phyloP scores from a whole-genome alignment of 495 filamentous ascomycete species.

The Sporormia fimetaria region DNA sequence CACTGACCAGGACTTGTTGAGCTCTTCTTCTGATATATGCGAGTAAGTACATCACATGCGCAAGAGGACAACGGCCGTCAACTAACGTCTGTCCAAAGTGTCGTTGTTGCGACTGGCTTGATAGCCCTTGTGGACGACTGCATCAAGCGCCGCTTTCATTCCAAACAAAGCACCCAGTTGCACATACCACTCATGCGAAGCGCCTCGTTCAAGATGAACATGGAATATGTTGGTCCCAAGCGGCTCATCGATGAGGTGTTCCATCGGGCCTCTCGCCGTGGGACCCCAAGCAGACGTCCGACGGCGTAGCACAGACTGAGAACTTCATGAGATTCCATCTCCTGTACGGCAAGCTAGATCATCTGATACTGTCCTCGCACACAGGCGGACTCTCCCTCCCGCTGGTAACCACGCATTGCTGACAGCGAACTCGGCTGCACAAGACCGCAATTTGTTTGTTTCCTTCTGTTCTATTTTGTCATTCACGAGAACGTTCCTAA shows the following conservation, averaged over 20 bases:
- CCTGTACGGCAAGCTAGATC: slow-evolving; percentile 1
- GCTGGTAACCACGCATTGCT: no score
- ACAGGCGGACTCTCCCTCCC: no score
- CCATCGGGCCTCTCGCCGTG: slow-evolving; percentile 36
- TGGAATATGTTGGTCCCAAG: slow-evolving; percentile 59
- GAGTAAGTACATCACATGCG: slow-evolving; percentile 61
- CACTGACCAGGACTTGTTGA: slow-evolving; percentile 55
- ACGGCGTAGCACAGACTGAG: slow-evolving; percentile 5
- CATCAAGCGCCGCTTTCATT: slow-evolving; percentile 69
- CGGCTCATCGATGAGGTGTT: slow-evolving; percentile 72
- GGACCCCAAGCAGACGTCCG: slow-evolving; percentile 12
- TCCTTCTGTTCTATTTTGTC: no score
- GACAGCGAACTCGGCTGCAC: no score
- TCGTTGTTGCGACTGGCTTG: slow-evolving; percentile 81
- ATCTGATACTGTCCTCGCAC: slow-evolving; percentile 4
- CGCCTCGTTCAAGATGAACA: slow-evolving; percentile 47
- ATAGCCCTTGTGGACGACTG: slow-evolving; percentile 86
- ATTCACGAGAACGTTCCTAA: no score
- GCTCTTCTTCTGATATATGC: slow-evolving; percentile 64
- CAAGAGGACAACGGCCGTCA: neutral
- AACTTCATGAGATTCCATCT: neutral
- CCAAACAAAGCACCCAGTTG: slow-evolving; percentile 48
- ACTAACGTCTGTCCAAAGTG: slow-evolving; percentile 41
- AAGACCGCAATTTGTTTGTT: no score
- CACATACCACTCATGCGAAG: slow-evolving; percentile 43